These are phyloP conservation scores for Drechslerella dactyloides DNA, from an alignment of 2,329 filamentous ascomycete genomes.

Conservation along the genomic window DNA sequence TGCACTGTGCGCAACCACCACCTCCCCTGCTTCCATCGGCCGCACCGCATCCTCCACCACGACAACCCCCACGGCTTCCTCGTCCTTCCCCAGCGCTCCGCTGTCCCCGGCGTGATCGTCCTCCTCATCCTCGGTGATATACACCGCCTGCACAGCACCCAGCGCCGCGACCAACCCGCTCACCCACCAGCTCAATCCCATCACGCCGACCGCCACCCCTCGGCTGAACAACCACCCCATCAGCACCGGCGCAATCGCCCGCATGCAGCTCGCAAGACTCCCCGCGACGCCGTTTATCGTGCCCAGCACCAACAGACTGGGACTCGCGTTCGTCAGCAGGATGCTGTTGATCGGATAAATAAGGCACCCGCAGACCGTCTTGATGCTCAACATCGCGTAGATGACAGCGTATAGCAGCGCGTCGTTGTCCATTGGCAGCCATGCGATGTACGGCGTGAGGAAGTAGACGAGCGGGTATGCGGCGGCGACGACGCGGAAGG, in stretches of 20 bases:
- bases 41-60: conserved; percentile 32
- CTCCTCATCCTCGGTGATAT: conserved; percentile 51
- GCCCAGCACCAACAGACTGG: conserved; percentile 81
- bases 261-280: conserved; percentile 85
- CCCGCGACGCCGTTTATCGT: conserved; percentile 92
- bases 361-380: conserved; percentile 89
- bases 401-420: conserved; percentile 70
- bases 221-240: conserved; percentile 84
- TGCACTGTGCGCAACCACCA: conserved; percentile 44
- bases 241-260: conserved; percentile 85
- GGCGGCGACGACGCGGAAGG: conserved; percentile 81
- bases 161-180: conserved; percentile 76
- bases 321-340: conserved; percentile 84
- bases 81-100: conserved; percentile 40
- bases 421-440: conserved; percentile 75
- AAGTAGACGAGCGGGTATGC: conserved; percentile 89
- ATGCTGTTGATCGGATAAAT: conserved; percentile 90
- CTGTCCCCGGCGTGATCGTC: conserved; percentile 41
- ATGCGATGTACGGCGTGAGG: conserved; percentile 75
- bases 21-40: conserved; percentile 38
- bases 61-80: conserved; percentile 28
- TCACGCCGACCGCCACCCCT: conserved; percentile 79
- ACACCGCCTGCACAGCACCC: conserved; percentile 66
- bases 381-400: conserved; percentile 81
- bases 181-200: conserved; percentile 92